Base-by-base conservation (phyloP, 495 filamentous ascomycete species). In the Neurospora sp. region DNA sequence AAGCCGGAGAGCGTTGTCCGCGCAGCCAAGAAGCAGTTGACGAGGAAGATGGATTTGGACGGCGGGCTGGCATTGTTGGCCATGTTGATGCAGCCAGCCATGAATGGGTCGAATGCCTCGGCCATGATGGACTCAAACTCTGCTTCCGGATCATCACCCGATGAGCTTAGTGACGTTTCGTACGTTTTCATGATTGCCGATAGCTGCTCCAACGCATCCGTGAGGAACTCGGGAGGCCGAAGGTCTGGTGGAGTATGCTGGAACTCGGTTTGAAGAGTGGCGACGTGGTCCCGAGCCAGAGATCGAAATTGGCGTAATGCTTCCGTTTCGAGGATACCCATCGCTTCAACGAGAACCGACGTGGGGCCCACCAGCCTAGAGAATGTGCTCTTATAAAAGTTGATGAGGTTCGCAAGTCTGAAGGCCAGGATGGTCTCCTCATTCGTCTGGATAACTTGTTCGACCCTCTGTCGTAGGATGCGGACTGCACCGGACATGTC, bases 371-470 rank as follows among this genome's bases (percentile, higher is more conserved):
- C 84, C 2, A 99, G 82, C 78, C 89, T 93, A 10, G 89, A 85
- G 76, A 98, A 97, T 1, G 93, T 98, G 46, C 87, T 85, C 69
- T 88, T 90, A 83, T 99, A 99, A 83, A 98, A 99, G 69, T 88
- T 87, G 40, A 98, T 87, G 1, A 98, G 82, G 74, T 96, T 97
- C 20, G 92, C 90, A 44, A 97, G 90, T 77, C 93, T 93, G 85
- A 97, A 99, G 70, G 93, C 91, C 62, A 94, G 84, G 35, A 95
- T 91, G 0, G 93, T 90, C 72, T 97, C 94, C 73, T 98, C 96
- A 77, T 97, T 93, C 70, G 91, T 92, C 76, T 97, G 93, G 41
- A 98, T 92, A 39, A 96, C 92, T 74, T 97, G 92, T 82, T 97
- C 94, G 71, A 95, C 89, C 16, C 95, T 87, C 79, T 97, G 94